These are phyloP conservation scores for Carallia pectinifolia DNA, from an alignment of 345 rosid species.

Conservation along the genomic window DNA sequence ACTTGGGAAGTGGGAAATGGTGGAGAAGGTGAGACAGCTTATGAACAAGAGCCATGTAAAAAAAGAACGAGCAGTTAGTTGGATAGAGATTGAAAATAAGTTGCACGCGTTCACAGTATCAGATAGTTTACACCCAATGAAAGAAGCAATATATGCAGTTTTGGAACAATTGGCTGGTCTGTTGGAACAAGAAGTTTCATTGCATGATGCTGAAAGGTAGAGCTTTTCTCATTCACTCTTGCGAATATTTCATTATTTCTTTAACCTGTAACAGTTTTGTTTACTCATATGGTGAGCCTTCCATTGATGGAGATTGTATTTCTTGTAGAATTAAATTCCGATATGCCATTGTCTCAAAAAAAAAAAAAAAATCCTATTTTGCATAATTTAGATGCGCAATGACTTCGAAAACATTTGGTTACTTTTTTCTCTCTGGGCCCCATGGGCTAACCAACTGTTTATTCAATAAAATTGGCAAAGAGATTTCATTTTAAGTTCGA, in stretches of 20 bases:
- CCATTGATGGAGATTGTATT: conserved; percentile 1
- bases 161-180: conserved; percentile 46
- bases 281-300: conserved; percentile 4
- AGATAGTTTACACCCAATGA: conserved; percentile 47
- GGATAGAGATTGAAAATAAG: conserved; percentile 54
- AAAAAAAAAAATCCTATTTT: too few species aligned
- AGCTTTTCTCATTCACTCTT: conserved; percentile 15
- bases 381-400: conserved; percentile 8
- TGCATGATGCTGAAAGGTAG: conserved; percentile 23
- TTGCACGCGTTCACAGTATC: conserved; percentile 48
- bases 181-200: conserved; percentile 46
- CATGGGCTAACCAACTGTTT: neutral
- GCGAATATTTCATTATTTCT: neutral
- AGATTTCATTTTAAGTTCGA: too few species aligned
- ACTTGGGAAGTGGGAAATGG: conserved; percentile 57
- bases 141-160: conserved; percentile 39
- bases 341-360: neutral
- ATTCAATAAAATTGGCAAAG: conserved; percentile 8
- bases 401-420: too few species aligned
- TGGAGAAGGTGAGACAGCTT: conserved; percentile 51
- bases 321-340: conserved; percentile 16
- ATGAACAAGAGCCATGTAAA: conserved; percentile 44
- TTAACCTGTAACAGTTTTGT: conserved; percentile 18
- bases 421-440: neutral
- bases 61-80: conserved; percentile 59